Evolutionary conservation across 345 rosid genomes (phyloP).

Genomic region (Syzygium jambos): DNA sequence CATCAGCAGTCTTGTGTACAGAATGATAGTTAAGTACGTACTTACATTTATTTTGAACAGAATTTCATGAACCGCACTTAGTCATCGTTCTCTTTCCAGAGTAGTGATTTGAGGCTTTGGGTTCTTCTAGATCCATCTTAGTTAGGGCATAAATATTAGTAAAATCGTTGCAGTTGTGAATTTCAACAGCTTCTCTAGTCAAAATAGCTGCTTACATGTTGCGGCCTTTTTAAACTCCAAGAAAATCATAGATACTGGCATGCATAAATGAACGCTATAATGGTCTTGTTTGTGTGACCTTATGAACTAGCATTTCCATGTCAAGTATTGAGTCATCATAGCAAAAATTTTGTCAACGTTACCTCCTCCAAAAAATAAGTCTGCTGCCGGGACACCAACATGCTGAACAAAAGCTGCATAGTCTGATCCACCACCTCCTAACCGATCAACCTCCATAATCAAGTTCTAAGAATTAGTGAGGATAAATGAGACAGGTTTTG

Average conservation of each 20-base stretch:
- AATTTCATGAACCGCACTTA: no score
- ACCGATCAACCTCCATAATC: conserved; percentile 39
- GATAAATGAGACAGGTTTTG: background rate
- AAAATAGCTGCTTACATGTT: background rate
- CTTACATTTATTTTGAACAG: background rate
- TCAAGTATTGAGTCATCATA: background rate
- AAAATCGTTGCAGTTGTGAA: background rate
- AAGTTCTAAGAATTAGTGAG: background rate
- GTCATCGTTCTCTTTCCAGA: background rate
- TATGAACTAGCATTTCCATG: background rate
- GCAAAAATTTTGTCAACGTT: background rate
- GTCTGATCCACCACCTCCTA: conserved; percentile 71
- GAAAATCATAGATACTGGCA: background rate
- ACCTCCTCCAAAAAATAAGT: conserved; percentile 55
- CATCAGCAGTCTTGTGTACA: background rate
- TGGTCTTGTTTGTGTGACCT: background rate
- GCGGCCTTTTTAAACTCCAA: background rate
- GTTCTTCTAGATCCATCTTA: background rate
- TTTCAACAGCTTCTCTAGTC: background rate
- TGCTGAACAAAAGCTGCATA: conserved; percentile 78
- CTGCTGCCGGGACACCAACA: conserved; percentile 60
- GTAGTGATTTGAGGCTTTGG: background rate
- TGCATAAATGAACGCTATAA: background rate
- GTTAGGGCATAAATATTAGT: background rate
- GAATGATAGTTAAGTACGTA: background rate